These are phyloP conservation scores for Funneliformis mosseae DNA, from an alignment of 192 early-diverging fungal species.

Conservation along the genomic window DNA sequence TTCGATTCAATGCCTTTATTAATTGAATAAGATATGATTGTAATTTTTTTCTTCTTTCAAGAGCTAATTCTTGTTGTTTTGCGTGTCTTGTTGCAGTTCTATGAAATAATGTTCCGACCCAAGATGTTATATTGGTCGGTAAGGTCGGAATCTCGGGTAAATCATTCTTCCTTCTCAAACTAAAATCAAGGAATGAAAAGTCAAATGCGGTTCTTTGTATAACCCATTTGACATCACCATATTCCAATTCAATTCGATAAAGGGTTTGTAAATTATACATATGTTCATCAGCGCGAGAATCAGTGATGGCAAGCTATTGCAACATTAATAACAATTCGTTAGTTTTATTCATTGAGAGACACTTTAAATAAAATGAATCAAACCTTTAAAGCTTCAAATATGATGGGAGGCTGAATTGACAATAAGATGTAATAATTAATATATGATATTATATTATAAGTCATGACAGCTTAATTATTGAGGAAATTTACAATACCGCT, in stretches of 20 bases:
- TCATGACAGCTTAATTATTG: background rate
- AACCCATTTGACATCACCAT: constrained; percentile 81
- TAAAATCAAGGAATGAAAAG: constrained; percentile 66
- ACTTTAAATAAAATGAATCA: background rate
- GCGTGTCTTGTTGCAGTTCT: constrained; percentile 35
- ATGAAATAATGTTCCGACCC: constrained; percentile 16
- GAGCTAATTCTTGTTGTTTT: constrained; percentile 41
- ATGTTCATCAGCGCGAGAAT: constrained; percentile 42
- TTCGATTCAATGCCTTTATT: constrained; percentile 58
- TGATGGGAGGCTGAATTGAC: background rate
- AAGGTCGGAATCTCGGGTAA: constrained; percentile 41
- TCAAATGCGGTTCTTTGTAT: constrained; percentile 64
- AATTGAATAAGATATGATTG: constrained; percentile 63
- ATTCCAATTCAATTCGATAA: constrained; percentile 72
- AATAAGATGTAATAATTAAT: background rate
- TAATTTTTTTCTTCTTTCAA: constrained; percentile 58
- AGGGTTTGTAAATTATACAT: constrained; percentile 49
- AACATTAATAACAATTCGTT: background rate
- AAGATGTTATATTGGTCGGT: constrained; percentile 20
- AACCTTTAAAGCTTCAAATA: constrained; percentile 4
- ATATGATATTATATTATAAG: background rate
- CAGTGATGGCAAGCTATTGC: constrained; percentile 52
- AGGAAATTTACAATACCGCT: constrained; percentile 38
- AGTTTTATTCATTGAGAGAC: background rate
- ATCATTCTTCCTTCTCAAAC: constrained; percentile 56